Evolutionary conservation across 2,329 filamentous ascomycete genomes (phyloP), one percentile per base, ranked within the genome.

Genomic region (Graphium sp.): DNA sequence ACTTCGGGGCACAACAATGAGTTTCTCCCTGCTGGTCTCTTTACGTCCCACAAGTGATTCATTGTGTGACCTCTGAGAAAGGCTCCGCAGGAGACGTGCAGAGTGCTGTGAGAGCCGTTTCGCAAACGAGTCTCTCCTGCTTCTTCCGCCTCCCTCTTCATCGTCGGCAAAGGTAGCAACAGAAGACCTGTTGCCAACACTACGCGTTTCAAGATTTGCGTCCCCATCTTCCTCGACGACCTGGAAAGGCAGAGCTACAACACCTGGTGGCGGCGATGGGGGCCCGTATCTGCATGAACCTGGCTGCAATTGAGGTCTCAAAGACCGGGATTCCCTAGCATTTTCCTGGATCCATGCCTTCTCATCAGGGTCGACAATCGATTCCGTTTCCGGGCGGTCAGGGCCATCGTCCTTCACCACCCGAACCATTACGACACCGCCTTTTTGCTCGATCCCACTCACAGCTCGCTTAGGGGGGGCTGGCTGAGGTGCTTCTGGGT

Each of bases 131-230:
- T 43, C 41, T 14, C 50, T 47, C 29, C 45, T 50, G 38, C 24
- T 37, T 27, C 31, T 38, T 26, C 36, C 44, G 24, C 30, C 34
- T 8, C 48, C 41, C n/a, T 62, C 60, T 8, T 61, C 60, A 17
- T 73, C 62, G 32, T 77, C 74, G 11, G 75, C 74, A 40, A 76
- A 63, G 0, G 78, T 78, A 4, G 75, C 80, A 13, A 80, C 58
- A 2, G 79, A 80, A 3, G 75, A 82, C 17, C 61, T 52, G 13
- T 64, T 60, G 11, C 60, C 58, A 5, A 64, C 55, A 2, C 45
- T 42, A 9, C 35, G 22, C 15, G 24, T 19, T 11, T 34, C 34
- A 3, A 18, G 16, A 7, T 27, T 30, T 4, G 13, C 26, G 6
- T 52, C 45, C 5, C 58, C 51, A 2, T 56, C 50, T 9, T 56